A percentile compares a stretch with the other conserved stretches of the same genome.
Evolutionary conservation across 768 basidiomycete species (phyloP).

Genomic region (Ramaria sp.): DNA sequence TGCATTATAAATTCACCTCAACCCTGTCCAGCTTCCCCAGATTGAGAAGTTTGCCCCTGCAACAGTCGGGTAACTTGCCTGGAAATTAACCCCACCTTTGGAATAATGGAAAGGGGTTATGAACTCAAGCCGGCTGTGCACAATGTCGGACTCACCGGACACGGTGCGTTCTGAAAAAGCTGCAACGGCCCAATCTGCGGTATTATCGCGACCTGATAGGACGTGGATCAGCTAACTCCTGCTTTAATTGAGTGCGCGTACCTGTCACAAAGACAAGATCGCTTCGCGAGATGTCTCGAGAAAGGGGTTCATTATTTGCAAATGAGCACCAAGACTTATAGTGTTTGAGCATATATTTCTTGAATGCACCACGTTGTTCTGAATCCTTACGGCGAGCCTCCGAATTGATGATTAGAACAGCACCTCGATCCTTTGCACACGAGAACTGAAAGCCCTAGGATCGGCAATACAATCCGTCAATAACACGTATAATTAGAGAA

Average conservation of each 20-base stretch:
- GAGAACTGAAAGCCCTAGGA: slow-evolving; percentile 6
- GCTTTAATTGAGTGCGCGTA: neutral
- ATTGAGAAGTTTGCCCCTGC: slow-evolving; percentile 1
- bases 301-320: neutral
- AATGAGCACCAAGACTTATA: slow-evolving; percentile 5
- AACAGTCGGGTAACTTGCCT: neutral
- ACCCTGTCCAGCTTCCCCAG: slow-evolving; percentile 3
- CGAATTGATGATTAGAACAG: slow-evolving; percentile 7
- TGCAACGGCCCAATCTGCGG: slow-evolving; percentile 8
- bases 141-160: neutral
- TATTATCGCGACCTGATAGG: slow-evolving; percentile 1
- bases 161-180: neutral
- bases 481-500: neutral
- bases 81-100: slow-evolving; percentile 1
- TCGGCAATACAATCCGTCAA: neutral
- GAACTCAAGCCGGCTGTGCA: neutral
- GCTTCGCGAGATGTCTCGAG: neutral
- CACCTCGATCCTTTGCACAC: slow-evolving; percentile 7
- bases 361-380: neutral
- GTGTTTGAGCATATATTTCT: slow-evolving; percentile 6
- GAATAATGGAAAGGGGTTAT: neutral
- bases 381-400: slow-evolving; percentile 4
- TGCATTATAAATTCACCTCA: neutral
- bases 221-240: neutral
- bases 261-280: slow-evolving; percentile 9